phyloP scores from a whole-genome alignment of 345 rosid species.

The Eutrema heterophyllum region DNA sequence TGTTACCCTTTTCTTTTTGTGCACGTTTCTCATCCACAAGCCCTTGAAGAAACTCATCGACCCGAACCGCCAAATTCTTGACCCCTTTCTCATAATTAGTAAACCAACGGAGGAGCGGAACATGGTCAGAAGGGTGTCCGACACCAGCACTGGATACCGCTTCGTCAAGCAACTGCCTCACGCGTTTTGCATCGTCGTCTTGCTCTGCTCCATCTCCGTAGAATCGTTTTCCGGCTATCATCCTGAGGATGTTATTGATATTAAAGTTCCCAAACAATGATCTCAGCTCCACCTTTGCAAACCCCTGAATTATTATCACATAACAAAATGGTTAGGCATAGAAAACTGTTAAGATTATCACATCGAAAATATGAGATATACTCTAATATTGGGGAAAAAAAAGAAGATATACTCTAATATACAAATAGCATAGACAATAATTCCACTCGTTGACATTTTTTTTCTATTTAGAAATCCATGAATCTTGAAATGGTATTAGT shows the following conservation, averaged over 20 bases:
- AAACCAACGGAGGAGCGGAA: conserved; percentile 33
- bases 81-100: conserved; percentile 19
- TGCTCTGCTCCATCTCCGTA: conserved; percentile 16
- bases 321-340: background rate
- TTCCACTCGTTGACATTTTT: too few relatives aligned
- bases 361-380: too few relatives aligned
- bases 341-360: too few relatives aligned
- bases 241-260: conserved; percentile 41
- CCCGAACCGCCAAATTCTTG: conserved; percentile 18
- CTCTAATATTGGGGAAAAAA: too few relatives aligned
- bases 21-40: conserved; percentile 40
- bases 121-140: conserved; percentile 25
- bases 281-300: conserved; percentile 12
- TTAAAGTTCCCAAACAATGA: conserved; percentile 3
- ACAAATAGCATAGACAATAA: too few relatives aligned
- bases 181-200: background rate
- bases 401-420: too few relatives aligned
- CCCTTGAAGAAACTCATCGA: conserved; percentile 38
- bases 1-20: conserved; percentile 15
- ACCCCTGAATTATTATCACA: background rate
- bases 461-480: too few relatives aligned
- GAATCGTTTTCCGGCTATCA: conserved; percentile 48
- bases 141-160: background rate
- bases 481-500: too few relatives aligned
- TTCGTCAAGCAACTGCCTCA: conserved; percentile 11